Base-by-base conservation (phyloP, 2,329 filamentous ascomycete genomes). In the Stemphylium lycopersici region DNA sequence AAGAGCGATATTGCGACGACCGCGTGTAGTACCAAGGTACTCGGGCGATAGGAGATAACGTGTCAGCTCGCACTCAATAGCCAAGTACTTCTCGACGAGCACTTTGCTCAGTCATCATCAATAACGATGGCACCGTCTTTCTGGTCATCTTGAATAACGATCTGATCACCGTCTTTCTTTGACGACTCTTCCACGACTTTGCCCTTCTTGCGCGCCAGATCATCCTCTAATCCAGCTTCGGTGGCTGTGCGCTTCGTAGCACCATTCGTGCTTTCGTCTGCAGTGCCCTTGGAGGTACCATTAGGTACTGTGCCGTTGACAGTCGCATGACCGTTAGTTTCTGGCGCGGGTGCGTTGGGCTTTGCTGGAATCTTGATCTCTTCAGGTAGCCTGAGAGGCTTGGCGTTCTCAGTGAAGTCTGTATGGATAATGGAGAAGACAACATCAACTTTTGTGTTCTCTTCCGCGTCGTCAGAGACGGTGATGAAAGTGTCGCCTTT, bases 391-490 rank as follows among this genome's bases (percentile, higher is more conserved):
- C 81, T 81, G 55, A 89, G 81, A 1, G 86, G 80, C 67, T 85
- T 85, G 38, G 81, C 82, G 10, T 80, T 77, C 15, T 64, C 51
- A 24, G 64, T 61, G 16, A 67, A 50, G 15, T 59, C 58, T 84
- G 82, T 79, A 72, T 87, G 82, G 63, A 87, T 82, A 48, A 91
- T 81, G 59, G 85, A 83, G 12, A 97, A 79, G 46, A 93, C 83
- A 2, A 98, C 82, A 60, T 97, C 93, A 50, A 96, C 88, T 56
- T 90, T 87, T 0, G 89, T 83, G 42, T 88, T 82, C 37, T 91
- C 88, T 48, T 93, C 89, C 41, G 91, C 89, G 52, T 96, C 84
- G 60, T 90, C 95, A n/a, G 89, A 87, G 47, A 98, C 79, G 0
- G 90, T 96, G 59, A 98, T 76, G 72, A 96, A 93, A 47, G 83